Evolutionary conservation across 805 yeast species (phyloP).

Genomic region (Barnettozyma pratensis): DNA sequence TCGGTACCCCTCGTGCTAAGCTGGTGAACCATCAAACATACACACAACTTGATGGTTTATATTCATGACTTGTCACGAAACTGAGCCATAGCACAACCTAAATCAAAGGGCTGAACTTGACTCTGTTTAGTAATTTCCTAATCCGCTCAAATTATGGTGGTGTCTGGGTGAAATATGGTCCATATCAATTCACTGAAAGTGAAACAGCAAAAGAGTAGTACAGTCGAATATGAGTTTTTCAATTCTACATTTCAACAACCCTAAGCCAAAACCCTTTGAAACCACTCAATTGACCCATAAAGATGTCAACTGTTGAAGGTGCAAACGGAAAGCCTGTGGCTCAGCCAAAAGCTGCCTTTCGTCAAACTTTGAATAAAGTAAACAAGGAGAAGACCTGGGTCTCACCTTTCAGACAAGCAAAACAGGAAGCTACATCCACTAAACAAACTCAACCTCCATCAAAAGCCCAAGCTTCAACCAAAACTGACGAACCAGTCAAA

Average conservation of each 20-base stretch:
- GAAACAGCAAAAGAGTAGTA: no score
- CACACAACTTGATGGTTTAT: no score
- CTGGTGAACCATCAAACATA: no score
- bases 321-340: background rate
- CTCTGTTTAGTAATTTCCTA: background rate
- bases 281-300: background rate
- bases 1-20: no score
- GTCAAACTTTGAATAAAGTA: constrained; percentile 17
- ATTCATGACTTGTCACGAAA: no score
- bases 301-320: background rate
- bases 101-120: background rate
- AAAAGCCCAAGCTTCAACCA: background rate
- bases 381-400: constrained; percentile 25
- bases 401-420: constrained; percentile 24
- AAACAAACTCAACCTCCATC: background rate
- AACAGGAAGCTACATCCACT: background rate
- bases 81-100: background rate
- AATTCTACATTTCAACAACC: no score
- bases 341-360: constrained; percentile 9
- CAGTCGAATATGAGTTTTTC: no score
- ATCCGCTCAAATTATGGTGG: background rate
- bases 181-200: no score
- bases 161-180: background rate
- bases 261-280: no score
- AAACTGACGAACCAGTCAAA: background rate